Evolutionary conservation across 805 yeast genomes (phyloP), one percentile per base, ranked within the genome.

Genomic region (Scheffersomyces amazonensis): DNA sequence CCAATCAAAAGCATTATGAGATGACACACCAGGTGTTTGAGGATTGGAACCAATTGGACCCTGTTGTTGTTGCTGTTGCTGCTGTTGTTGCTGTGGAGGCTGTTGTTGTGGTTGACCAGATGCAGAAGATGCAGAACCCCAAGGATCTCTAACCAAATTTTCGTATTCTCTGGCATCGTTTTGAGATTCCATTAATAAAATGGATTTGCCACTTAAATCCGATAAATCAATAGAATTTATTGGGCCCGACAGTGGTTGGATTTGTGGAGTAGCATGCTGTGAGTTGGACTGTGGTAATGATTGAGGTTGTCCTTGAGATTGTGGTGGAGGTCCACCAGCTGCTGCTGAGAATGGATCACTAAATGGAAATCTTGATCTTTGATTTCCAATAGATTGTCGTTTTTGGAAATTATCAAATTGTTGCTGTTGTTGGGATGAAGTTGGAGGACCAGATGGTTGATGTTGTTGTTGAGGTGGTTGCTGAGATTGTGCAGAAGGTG

Each of bases 331-430:
- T 35, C 42, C 12, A 30, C 41, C 20, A 25, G 28, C 34, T 20
- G 30, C 28, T 36, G 42, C 25, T 16, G 51, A 38, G 40, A 68
- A 68, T 8, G 87, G 87, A 53, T 82, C 88, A 47, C 81, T 75
- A 53, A 83, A 83, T 27, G 83, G 66, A 50, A 83, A 81, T 48
- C 87, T 69, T n/a, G 86, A 80, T 47, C 86, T 64, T 52, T 78
- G 83, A 39, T 70, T 66, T 25, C 78, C 78, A 34, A 76, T 56
- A 13, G 80, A 71, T 35, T 80, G 78, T 50, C 83, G 68, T 53
- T 76, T 76, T 41, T 59, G 68, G 42, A 56, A 58, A 22, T 53
- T 50, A 22, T 68, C 66, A 42, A 51, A 50, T 16, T 2, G 49
- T n/a, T 40, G 46, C 16, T 37, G 40, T 23, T 32, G 49, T 17